Evolutionary conservation across 345 rosid species (phyloP), one percentile per base, ranked within the genome.

Genomic region (Moricandia moricandioides): DNA sequence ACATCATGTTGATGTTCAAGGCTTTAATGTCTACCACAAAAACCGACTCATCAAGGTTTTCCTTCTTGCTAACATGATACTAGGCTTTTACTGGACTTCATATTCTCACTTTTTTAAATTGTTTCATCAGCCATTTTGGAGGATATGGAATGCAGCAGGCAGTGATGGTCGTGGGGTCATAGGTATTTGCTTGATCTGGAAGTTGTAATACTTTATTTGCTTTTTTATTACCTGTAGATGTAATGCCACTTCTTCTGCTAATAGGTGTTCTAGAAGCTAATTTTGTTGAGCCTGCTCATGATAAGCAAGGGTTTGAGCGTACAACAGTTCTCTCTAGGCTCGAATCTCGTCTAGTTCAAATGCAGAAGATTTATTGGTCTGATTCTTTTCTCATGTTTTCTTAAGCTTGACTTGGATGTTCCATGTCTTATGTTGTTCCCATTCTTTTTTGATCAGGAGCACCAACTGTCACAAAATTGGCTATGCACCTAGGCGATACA

Each of bases 251-350:
- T 49, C 63, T 69, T 68, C 64, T 63, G 67, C 68, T 61, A 69
- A 57, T 71, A 91, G 98, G 98, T 80, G 91, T 91, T 30, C 77
- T 93, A 78, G 98, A 93, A 83, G 98, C 98, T 72, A 87, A 93
- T 84, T 93, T 93, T 79, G 89, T 93, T 26, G 97, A 93, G 80
- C 98, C 98, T 73, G 97, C 98, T 75, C 97, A 93, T 82, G 96
- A 93, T 82, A 93, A 93, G 86, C 98, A 93, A 81, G 97, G 97
- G 11, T 91, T 93, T 82, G 96, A 91, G 82, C 91, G 94, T 51
- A 93, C 98, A 24, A 88, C 88, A 26, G 97, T 91, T 80, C 91
- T 93, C 78, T 84, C 97, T 37, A 88, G 92, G 78, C 93, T 93
- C 26, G 97, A 91, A 83, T 54, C 84, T 31, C 85, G 89, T 43